phyloP scores from a whole-genome alignment of 331 rosid genomes.

The Rhamnella rubrinervis region DNA sequence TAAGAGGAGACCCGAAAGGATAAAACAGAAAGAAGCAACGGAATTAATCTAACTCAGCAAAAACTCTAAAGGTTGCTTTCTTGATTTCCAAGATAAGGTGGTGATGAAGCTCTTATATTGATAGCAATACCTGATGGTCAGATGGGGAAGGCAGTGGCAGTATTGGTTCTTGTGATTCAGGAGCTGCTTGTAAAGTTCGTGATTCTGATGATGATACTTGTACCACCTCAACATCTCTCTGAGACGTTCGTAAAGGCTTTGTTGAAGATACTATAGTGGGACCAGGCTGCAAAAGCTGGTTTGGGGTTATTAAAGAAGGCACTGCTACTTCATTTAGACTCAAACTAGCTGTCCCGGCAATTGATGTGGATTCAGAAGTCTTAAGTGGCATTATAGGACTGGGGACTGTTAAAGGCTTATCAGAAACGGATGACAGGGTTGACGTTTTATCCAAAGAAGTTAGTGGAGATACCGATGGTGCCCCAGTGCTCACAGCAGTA shows the following conservation, averaged over 20 bases:
- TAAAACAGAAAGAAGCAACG: not conserved
- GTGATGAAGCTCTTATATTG: not conserved
- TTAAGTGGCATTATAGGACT: not conserved
- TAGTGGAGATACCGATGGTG: conserved; percentile 14
- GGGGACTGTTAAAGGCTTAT: conserved; percentile 13
- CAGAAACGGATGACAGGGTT: conserved; percentile 7
- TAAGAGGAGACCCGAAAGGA: not conserved
- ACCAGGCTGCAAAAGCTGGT: conserved; percentile 30
- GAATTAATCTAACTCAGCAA: not conserved
- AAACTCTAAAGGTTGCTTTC: not conserved
- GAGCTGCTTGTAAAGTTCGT: not conserved
- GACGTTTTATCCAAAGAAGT: conserved; percentile 18
- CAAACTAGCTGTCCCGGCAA: conserved; percentile 16
- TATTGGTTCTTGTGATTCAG: conserved; percentile 21
- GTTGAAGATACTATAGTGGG: conserved; percentile 16
- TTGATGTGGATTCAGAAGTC: conserved; percentile 13
- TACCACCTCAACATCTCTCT: conserved; percentile 12
- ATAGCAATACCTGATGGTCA: conserved; percentile 22
- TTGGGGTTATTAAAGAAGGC: conserved; percentile 32
- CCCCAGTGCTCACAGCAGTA: conserved; percentile 6
- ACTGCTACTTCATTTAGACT: conserved; percentile 8
- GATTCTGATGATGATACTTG: conserved; percentile 17
- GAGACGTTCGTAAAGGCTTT: conserved; percentile 14
- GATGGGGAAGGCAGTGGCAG: conserved; percentile 27
- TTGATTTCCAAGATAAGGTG: not conserved